Conservation (phyloP, 1,139 yeast species). For the Kodamaea arcana region DNA sequence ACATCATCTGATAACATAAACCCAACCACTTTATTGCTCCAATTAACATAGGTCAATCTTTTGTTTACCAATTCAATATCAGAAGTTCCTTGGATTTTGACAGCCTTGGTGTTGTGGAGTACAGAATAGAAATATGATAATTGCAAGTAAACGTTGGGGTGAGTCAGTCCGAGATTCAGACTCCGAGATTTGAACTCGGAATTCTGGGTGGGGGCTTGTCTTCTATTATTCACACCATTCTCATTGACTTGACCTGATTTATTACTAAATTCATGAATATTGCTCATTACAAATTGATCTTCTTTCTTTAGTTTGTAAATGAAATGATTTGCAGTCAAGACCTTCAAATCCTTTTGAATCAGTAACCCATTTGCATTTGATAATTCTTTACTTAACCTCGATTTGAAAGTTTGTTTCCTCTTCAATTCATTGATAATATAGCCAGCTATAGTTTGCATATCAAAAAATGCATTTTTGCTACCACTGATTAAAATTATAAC, state of each 20-base stretch:
- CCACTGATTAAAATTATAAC: constrained; percentile 69
- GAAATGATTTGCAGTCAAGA: constrained; percentile 70
- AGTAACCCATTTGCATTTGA: constrained; percentile 17
- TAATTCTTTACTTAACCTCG: constrained; percentile 36
- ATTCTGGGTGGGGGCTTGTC: no score
- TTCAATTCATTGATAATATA: constrained; percentile 45
- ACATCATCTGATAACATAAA: constrained; percentile 35
- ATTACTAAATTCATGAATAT: constrained; percentile 16
- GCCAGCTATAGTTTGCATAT: constrained; percentile 59
- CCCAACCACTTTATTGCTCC: constrained; percentile 29
- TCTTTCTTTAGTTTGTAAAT: constrained; percentile 61
- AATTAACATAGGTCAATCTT: constrained; percentile 33
- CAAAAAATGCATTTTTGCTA: constrained; percentile 76
- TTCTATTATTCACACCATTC: no score
- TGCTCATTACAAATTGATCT: constrained; percentile 35
- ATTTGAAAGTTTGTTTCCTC: constrained; percentile 29
- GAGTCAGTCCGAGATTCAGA: constrained; percentile 4
- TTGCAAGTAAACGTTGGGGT: constrained; percentile 18
- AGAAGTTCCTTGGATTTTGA: constrained; percentile 13
- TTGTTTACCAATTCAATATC: constrained; percentile 14
- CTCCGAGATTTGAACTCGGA: no score
- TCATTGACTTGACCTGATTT: no score
- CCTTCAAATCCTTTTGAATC: constrained; percentile 45
- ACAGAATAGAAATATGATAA: constrained; percentile 30
- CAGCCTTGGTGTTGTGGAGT: constrained; percentile 27